Evolutionary conservation across 495 filamentous ascomycete species (phyloP).

Genomic region (Lepidopterella palustris): DNA sequence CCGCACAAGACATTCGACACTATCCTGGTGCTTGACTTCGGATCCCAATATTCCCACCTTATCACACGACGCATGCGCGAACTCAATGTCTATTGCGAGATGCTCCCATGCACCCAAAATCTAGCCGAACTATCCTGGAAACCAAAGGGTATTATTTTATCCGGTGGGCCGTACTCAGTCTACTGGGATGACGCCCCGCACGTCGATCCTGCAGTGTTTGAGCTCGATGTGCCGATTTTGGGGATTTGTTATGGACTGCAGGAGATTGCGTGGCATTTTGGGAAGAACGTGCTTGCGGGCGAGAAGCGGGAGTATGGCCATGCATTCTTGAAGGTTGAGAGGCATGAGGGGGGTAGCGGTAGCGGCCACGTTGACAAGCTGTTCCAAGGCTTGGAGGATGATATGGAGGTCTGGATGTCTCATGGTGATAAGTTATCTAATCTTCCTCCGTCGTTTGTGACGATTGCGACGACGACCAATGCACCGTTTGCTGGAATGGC

Average conservation of each 20-base stretch:
- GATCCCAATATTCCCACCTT: slow-evolving; percentile 64
- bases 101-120: slow-evolving; percentile 89
- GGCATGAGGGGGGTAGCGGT: slow-evolving; percentile 42
- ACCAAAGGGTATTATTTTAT: slow-evolving; percentile 76
- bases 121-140: slow-evolving; percentile 68
- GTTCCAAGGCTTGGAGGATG: slow-evolving; percentile 61
- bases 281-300: slow-evolving; percentile 67
- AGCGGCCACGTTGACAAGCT: slow-evolving; percentile 58
- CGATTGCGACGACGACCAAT: slow-evolving; percentile 67
- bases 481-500: slow-evolving; percentile 77
- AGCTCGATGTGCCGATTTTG: slow-evolving; percentile 67
- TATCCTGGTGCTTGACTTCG: slow-evolving; percentile 61
- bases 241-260: slow-evolving; percentile 79
- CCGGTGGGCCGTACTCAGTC: slow-evolving; percentile 68
- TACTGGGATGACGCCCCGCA: slow-evolving; percentile 68
- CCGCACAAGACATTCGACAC: slow-evolving; percentile 59
- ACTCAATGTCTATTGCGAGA: slow-evolving; percentile 82
- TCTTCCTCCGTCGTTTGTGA: slow-evolving; percentile 64
- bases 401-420: slow-evolving; percentile 74
- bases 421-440: slow-evolving; percentile 76
- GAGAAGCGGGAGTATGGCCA: slow-evolving; percentile 68
- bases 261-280: slow-evolving; percentile 71
- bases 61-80: slow-evolving; percentile 71
- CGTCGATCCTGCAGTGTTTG: slow-evolving; percentile 72
- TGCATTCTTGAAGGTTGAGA: slow-evolving; percentile 48